These are phyloP conservation scores for grape (Vitis vinifera) DNA, from an alignment of 164 flowering plant genomes.

Conservation along the genomic window ASM3070453v1 NC_081817.1:26499501-26500000, in stretches of 20 bases:
- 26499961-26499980: constrained; percentile 72
- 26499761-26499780: neutral
- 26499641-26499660: constrained; percentile 53
- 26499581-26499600: constrained; percentile 65
- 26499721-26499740: constrained; percentile 42
- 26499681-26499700: constrained; percentile 42
- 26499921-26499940: constrained; percentile 72
- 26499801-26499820: constrained; percentile 28
- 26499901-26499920: constrained; percentile 45
- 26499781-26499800: neutral
- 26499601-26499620: constrained; percentile 64
- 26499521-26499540: constrained; percentile 25
- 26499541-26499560: constrained; percentile 28
- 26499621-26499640: constrained; percentile 45
- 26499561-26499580: constrained; percentile 49
- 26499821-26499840: constrained; percentile 55
- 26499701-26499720: constrained; percentile 41
- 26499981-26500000: constrained; percentile 42
- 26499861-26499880: constrained; percentile 37
- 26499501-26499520: constrained; percentile 59
- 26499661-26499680: constrained; percentile 47
- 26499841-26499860: constrained; percentile 33
- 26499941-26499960: constrained; percentile 72
- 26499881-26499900: constrained; percentile 34
- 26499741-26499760: neutral